Base-by-base conservation (phyloP, 352 stramenopile genomes). In the Phytophthora lateralis region DNA sequence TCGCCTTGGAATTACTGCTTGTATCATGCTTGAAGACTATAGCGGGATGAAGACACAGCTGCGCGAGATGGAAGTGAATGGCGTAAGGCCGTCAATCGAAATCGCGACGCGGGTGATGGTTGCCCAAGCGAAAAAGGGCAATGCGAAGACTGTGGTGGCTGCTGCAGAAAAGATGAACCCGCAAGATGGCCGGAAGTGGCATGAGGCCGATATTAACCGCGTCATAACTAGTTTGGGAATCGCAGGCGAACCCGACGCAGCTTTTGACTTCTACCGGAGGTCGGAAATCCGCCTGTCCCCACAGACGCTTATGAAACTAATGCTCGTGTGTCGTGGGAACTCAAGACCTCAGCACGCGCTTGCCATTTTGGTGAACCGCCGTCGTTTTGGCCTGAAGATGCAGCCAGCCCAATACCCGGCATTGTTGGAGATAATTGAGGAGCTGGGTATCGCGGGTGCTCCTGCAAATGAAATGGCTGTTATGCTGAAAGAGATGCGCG, bases 231-330 rank as follows among this genome's bases (percentile, higher is more conserved):
- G 68, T 49, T 46, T 89, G 12, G 80, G 80, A 0, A 66, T 70
- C 27, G 62, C 80, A 9, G 53, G 60, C 6, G 53, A 66, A 6
- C 58, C 76, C 0, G 68, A 86, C 29, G 55, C 65, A 4, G 77
- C 80, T n/a, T 89, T 89, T 47, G 69, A 82, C n/a, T 88, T 89
- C 54, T 89, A 88, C 39, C 54, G 65, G 17, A 65, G 74, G 42
- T 71, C 80, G 8, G 55, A 73, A 35, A 76, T 75, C 4, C 63
- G 75, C n/a, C 69, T 89, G 52, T 71, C 65, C 2, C 35, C 67
- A 7, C 64, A 78, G 20, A 86, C 77, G 45, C 41, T 87, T 17
- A 59, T 82, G 56, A 71, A 73, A 39, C 55, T 89, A 24, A 60
- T 89, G 38, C 32, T 66, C n/a, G 74, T 84, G 15, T 89, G 76